Evolutionary conservation across 2,329 filamentous ascomycete genomes (phyloP), one percentile per base, ranked within the genome.

Genomic region (Claviceps arundinis): DNA sequence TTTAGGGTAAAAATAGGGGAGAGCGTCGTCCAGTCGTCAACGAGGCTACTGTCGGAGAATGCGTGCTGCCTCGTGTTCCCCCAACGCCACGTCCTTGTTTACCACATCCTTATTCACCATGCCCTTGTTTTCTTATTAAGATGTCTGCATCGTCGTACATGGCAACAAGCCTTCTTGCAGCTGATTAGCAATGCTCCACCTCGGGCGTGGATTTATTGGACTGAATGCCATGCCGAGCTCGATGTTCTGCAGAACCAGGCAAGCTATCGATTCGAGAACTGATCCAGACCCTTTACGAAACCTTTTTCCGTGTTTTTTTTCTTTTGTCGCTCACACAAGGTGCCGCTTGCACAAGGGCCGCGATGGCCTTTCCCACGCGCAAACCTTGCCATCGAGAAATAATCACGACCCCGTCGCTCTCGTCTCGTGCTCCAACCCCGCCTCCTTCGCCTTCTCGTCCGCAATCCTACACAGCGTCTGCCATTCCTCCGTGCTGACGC

Each of bases 401-500:
- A 9, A 22, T 22, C 41, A 41, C 37, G 47, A 34, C 16, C 26
- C 11, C 43, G 47, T 57, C 4, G 34, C 51, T 14, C 3, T 11
- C 47, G 56, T 58, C 52, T 68, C 65, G 40, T 71, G 69, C 55
- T 68, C 54, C 47, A 69, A n/a, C 0, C 68, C 69, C 8, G 65
- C 67, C 17, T 66, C 65, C 40, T 60, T 53, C 0, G 68, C 71
- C 60, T 70, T 74, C 52, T 68, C 56, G 56, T 72, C 68, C 2
- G 74, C 78, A 45, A 84, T 59, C 1, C 69, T 63, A 46, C 79
- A 70, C 51, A 89, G 70, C 56, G 78, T 78, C 37, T 77, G 68
- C 82, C 85, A 90, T 65, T 90, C 85, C 0, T 68, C 68, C 13
- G 67, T 68, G 48, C 73, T 75, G 7, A 90, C 85, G 56, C 75